Evolutionary conservation across 2,329 filamentous ascomycete genomes (phyloP), one percentile per base, ranked within the genome.

Genomic region (Beauveria asiatica): DNA sequence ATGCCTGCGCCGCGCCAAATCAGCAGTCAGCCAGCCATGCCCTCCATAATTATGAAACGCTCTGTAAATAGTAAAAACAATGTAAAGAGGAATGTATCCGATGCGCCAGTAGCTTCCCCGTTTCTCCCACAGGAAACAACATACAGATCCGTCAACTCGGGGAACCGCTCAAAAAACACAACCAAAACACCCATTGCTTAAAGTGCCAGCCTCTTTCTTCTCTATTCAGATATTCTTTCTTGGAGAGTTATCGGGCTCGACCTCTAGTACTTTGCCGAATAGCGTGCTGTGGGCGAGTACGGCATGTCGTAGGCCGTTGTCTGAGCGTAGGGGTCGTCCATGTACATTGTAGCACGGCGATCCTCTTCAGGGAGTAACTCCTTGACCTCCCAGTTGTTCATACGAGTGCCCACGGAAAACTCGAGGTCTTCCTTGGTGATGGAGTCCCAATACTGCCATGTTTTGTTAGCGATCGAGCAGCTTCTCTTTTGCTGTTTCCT

Each of bases 331-430:
- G 83, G 82, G 64, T 87, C 85, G 61, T 91, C 88, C 50, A 81
- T 78, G 73, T 92, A 94, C 50, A 88, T 75, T 2, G 89, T 92
- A 23, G 79, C 79, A 61, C 89, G 83, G 62, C 88, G 86, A 62
- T 93, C 89, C 60, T 94, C 90, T 65, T 94, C 90, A 49, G 87
- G 84, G 19, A 94, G 80, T 11, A 90, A 81, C 64, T 97, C 93
- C 78, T 97, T 97, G 71, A 97, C 89, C 72, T 99, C 94, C 94
- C 94, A 99, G 73, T 94, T 97, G 77, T 96, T 95, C 76, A 90
- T 89, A 73, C 93, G 90, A 62, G 91, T 91, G 65, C 93, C 93
- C 54, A 99, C 94, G 3, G 92, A 96, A 75, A 99, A 99, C 73
- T 99, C 94, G 65, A 99, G 87, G 73, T 99, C 94, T 76, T 99